Base-by-base conservation (phyloP, 208 protist genomes). In the Acanthamoeba healyi region DNA sequence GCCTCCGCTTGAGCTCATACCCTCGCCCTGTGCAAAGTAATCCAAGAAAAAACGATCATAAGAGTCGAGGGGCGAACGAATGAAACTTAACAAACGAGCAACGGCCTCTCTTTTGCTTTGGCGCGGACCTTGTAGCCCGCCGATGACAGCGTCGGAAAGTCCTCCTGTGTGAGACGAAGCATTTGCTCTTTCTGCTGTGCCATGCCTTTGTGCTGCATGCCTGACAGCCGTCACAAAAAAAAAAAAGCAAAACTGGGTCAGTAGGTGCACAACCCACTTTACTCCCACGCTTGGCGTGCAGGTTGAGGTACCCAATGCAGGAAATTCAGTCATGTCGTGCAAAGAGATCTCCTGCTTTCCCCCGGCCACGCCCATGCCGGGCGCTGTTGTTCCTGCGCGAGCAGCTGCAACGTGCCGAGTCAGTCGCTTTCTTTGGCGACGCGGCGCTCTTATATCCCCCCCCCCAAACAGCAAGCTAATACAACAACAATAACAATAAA, bases 301-400 rank as follows among this genome's bases (percentile, higher is more conserved):
- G n/a, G n/a, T n/a, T n/a, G n/a, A n/a, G n/a, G n/a, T 40, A 90
- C 82, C 82, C 24, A 90, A 32, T 1, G 56, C 56, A 42, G 82
- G 82, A 22, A 90, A 90, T 90, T 90, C 54, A 7, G 82, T 90
- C 82, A 90, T 90, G 34, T 90, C 82, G 36, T 90, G 82, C 10
- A 90, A 19, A 1, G 82, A 90, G 29, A 90, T 90, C 36, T 61
- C 82, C 29, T 61, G 36, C 54, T 90, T 90, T 29, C 34, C 29
- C 14, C 32, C 82, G 6, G 26, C 40, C 15, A 17, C 56, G 6
- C 38, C 22, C 14, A 19, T 17, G 9, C 32, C 40, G n/a, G 46
- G 19, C 51, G 81, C 40, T 42, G 32, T 46, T 24, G 81, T 10
- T 88, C 29, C 22, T 63, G 9, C 36, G 10, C n/a, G n/a, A 24